Conservation (phyloP, 345 rosid genomes). For the Salix dunnii region DNA sequence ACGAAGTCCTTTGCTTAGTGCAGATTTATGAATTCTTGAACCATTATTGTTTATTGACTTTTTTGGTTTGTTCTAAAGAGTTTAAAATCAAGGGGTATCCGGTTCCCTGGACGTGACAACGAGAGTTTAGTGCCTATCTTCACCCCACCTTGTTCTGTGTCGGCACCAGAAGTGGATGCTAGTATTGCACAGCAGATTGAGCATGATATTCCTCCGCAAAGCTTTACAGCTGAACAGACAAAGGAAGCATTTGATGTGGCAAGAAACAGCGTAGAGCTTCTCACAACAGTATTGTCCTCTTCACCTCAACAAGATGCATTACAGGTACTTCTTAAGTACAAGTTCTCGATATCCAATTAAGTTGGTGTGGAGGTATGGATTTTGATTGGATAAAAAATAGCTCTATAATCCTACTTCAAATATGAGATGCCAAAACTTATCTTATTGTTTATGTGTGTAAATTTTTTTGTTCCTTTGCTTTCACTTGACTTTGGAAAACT, state of each 20-base stretch:
- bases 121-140: conserved; percentile 96
- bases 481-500: neutral
- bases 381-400: neutral
- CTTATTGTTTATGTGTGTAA: neutral
- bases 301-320: conserved; percentile 76
- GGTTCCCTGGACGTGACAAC: conserved; percentile 92
- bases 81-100: conserved; percentile 81
- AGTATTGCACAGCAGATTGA: conserved; percentile 49
- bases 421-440: neutral
- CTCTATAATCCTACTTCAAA: neutral
- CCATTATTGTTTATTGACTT: conserved; percentile 10
- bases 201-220: conserved; percentile 51
- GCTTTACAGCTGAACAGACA: conserved; percentile 72
- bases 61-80: conserved; percentile 40
- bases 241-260: conserved; percentile 95
- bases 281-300: conserved; percentile 70
- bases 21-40: conserved; percentile 2
- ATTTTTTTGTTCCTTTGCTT: neutral
- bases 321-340: conserved; percentile 44
- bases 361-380: neutral
- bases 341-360: neutral
- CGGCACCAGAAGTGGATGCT: conserved; percentile 52
- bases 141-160: conserved; percentile 79
- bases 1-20: neutral
- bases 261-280: conserved; percentile 84